Percentiles rank a stretch among this genome's conserved stretches.
Evolutionary conservation across 2,329 filamentous ascomycete genomes (phyloP).

Genomic region (Fusarium heterosporum): DNA sequence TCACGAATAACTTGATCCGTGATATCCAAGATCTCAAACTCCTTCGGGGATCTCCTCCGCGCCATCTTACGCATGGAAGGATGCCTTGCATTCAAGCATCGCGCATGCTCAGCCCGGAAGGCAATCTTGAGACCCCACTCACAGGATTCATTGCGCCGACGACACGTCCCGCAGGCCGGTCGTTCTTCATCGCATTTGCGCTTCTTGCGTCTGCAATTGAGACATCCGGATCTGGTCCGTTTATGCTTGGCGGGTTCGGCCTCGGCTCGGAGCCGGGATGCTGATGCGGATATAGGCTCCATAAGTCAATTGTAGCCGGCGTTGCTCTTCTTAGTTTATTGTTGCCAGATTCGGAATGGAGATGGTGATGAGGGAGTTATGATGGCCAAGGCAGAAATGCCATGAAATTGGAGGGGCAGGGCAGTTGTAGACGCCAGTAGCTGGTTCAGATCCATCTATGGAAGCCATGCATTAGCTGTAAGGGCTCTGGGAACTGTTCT

Average conservation of each 20-base stretch:
- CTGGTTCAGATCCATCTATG: no score
- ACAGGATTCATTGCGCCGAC: slow-evolving; percentile 49
- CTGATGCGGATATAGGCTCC: slow-evolving; percentile 23
- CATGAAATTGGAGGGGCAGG: slow-evolving; percentile 9
- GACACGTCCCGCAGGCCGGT: slow-evolving; percentile 52
- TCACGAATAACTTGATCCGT: slow-evolving; percentile 54
- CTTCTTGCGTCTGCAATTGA: slow-evolving; percentile 55
- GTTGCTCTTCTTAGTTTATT: neutral
- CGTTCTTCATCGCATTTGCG: slow-evolving; percentile 54
- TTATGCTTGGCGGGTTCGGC: slow-evolving; percentile 45
- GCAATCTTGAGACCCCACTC: slow-evolving; percentile 55
- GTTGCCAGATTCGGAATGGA: neutral
- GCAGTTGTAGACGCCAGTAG: slow-evolving; percentile 25
- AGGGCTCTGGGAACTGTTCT: neutral
- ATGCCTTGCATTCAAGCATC: slow-evolving; percentile 48
- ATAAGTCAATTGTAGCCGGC: slow-evolving; percentile 43
- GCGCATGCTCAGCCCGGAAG: slow-evolving; percentile 54
- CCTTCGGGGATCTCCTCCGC: slow-evolving; percentile 43
- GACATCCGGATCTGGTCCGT: slow-evolving; percentile 52
- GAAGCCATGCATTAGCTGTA: no score
- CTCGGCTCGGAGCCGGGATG: neutral
- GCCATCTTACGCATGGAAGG: slow-evolving; percentile 52
- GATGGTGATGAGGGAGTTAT: neutral
- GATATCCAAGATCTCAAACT: slow-evolving; percentile 54
- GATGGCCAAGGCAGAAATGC: neutral